Evolutionary conservation across 176 grass and related monocot genomes (phyloP).

Genomic region (maize (Zea mays)): DNA sequence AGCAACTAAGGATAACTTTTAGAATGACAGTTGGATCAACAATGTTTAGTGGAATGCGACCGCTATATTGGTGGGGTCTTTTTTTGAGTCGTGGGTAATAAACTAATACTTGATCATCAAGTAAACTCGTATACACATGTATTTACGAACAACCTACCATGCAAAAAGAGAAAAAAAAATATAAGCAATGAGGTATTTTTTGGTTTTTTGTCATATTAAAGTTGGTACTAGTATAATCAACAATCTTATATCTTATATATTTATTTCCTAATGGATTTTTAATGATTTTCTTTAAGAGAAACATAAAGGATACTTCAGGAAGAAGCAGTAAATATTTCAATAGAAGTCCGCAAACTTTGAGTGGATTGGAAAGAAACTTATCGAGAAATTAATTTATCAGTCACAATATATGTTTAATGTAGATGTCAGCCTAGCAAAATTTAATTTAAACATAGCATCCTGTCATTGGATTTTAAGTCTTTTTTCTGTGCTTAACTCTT

Average conservation of each 20-base stretch:
- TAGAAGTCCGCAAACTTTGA: not conserved
- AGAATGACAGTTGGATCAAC: not conserved
- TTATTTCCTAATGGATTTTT: not conserved
- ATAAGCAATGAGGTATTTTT: not conserved
- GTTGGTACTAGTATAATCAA: not conserved
- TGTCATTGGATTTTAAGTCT: not conserved
- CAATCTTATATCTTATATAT: not conserved
- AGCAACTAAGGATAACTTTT: constrained; percentile 6
- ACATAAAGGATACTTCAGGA: not conserved
- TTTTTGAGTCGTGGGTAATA: not conserved
- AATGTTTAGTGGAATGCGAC: not conserved
- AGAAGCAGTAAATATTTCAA: not conserved
- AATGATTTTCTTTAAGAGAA: not conserved
- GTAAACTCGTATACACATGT: not conserved
- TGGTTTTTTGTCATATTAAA: not conserved
- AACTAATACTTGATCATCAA: constrained; percentile 10
- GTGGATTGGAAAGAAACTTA: not conserved
- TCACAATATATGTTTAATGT: not conserved
- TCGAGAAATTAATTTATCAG: not conserved
- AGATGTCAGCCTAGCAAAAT: not conserved
- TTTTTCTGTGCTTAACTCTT: constrained; percentile 6
- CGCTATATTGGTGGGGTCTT: not conserved
- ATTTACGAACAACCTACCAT: not conserved
- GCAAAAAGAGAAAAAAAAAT: not conserved
- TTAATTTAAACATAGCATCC: not conserved